Evolutionary conservation across 805 yeast species (phyloP), one percentile per base, ranked within the genome.

Genomic region (Metschnikowia koreensis): DNA sequence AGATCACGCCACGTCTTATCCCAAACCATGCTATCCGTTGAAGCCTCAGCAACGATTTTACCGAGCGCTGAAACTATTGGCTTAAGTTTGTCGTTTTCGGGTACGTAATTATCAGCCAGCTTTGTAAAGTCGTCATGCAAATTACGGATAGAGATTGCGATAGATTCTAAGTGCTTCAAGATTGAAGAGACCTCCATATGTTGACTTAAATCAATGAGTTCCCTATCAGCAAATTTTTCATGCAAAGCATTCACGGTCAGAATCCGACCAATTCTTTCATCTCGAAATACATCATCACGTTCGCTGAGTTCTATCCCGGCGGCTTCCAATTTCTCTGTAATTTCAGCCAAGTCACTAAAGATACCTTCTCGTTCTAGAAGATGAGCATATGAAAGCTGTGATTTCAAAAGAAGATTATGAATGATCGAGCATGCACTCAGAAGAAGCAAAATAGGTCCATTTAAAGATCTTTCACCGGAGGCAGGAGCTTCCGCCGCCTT

Each of bases 281-380:
- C 42, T 36, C 7, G 33, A n/a, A 28, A n/a, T 9, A 8, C 44
- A n/a, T 41, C 46, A 13, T 15, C 37, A 7, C 16, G 7, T 6
- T 34, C 42, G 12, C n/a, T 12, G 29, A 41, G 16, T 27, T 26
- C 26, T 9, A 33, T 12, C 2, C 37, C 52, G 6, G 41, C 46
- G 13, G 22, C 15, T 28, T 6, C 29, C 40, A 53, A 34, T 9
- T 8, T 36, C n/a, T 38, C 38, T 10, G 31, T 38, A 5, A 51
- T 44, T 29, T 44, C 38, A 13, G 40, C 33, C 9, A 79, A 71
- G 61, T 85, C 89, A 15, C 76, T 66, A 4, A 85, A 63, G n/a
- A 87, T 66, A 0, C 97, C 97, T 60, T 89, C 96, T 50, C 87
- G 77, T 59, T 81, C 86, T 55, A 89, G 81, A 8, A 72, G 75